These are phyloP conservation scores for Przewalskia tangutica DNA, from an alignment of 257 asterid species.

Conservation along the genomic window DNA sequence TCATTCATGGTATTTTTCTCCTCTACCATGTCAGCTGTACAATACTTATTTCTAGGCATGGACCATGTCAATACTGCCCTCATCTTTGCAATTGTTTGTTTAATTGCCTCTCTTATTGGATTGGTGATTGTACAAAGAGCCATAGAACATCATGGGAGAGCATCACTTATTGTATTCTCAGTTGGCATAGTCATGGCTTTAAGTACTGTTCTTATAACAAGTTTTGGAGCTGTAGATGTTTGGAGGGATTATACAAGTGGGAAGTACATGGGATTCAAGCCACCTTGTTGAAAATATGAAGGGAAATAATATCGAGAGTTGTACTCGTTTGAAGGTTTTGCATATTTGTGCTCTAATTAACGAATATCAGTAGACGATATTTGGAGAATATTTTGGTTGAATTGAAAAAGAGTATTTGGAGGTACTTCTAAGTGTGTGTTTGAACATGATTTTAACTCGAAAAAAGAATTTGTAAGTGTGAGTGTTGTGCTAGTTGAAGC, in stretches of 20 bases:
- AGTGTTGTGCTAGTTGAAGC: neutral
- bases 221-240: constrained; percentile 61
- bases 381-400: neutral
- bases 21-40: constrained; percentile 79
- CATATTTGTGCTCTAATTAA: neutral
- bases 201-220: constrained; percentile 65
- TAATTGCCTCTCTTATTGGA: constrained; percentile 51
- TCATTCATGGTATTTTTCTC: constrained; percentile 92
- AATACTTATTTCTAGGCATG: constrained; percentile 74
- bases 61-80: constrained; percentile 41
- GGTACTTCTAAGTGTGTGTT: neutral
- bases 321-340: neutral
- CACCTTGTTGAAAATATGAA: constrained; percentile 39
- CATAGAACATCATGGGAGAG: constrained; percentile 54
- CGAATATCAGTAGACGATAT: neutral
- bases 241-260: constrained; percentile 64
- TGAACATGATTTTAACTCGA: neutral
- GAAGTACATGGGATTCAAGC: constrained; percentile 69
- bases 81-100: constrained; percentile 46
- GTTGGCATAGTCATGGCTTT: constrained; percentile 77
- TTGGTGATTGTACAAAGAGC: constrained; percentile 56
- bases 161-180: constrained; percentile 75
- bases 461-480: neutral
- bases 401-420: neutral
- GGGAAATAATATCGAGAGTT: neutral